Conservation (phyloP, 192 early-diverging fungal genomes). For the Cladochytrium replicatum region DNA sequence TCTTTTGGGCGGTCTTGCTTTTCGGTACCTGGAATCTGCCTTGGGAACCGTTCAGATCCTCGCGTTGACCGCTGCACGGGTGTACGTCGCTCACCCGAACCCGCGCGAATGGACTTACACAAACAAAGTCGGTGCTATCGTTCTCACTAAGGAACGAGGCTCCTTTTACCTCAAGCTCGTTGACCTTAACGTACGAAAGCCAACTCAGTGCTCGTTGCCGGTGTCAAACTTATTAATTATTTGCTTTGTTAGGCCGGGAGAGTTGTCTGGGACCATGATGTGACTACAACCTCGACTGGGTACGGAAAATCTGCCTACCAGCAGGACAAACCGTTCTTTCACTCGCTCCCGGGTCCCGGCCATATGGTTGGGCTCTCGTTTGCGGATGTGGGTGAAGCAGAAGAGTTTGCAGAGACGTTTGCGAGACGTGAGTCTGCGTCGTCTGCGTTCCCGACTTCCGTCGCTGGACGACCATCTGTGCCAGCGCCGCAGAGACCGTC, state of each 20-base stretch:
- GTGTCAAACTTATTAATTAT: neutral
- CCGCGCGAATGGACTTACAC: constrained; percentile 16
- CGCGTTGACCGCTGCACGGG: constrained; percentile 22
- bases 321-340: constrained; percentile 34
- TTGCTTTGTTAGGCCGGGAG: constrained; percentile 2
- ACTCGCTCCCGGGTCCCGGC: constrained; percentile 9
- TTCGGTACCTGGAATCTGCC: too few species aligned
- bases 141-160: constrained; percentile 6
- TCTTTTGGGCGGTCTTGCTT: too few species aligned
- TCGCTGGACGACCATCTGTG: neutral
- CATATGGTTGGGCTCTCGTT: constrained; percentile 37
- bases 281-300: too few species aligned
- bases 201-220: constrained; percentile 1
- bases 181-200: constrained; percentile 23
- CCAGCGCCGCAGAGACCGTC: neutral
- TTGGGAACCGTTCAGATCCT: constrained; percentile 14
- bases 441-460: constrained; percentile 3
- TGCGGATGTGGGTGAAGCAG: constrained; percentile 40
- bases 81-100: constrained; percentile 24
- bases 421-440: constrained; percentile 3
- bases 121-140: constrained; percentile 26
- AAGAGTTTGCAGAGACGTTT: constrained; percentile 15
- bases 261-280: constrained; percentile 11
- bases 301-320: constrained; percentile 37
- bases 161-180: constrained; percentile 21